A percentile compares a stretch with the other conserved stretches of the same genome.
Evolutionary conservation across 805 yeast genomes (phyloP).

Genomic region (Priceomyces melissophilus): DNA sequence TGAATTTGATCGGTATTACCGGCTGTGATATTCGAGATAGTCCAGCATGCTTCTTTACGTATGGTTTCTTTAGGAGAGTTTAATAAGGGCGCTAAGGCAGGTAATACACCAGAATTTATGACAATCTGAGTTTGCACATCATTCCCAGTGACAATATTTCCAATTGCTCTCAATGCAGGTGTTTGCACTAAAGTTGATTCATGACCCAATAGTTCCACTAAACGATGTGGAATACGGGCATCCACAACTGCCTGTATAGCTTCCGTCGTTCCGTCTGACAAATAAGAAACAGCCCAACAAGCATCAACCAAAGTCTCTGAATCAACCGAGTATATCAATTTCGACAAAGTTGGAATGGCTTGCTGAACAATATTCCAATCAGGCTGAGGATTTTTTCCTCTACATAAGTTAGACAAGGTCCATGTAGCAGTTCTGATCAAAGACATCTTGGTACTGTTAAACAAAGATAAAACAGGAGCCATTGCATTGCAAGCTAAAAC

Average conservation of each 20-base stretch:
- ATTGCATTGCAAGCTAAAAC: constrained; percentile 84
- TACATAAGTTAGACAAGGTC: constrained; percentile 94
- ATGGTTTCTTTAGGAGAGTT: constrained; percentile 86
- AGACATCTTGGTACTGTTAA: constrained; percentile 81
- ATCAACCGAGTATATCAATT: constrained; percentile 85
- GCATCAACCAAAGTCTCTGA: constrained; percentile 95
- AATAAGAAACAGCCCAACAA: constrained; percentile 96
- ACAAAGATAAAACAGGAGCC: constrained; percentile 78
- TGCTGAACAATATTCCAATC: constrained; percentile 85
- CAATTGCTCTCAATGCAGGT: constrained; percentile 95
- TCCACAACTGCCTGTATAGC: constrained; percentile 97
- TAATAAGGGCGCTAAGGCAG: constrained; percentile 77
- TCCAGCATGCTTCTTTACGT: constrained; percentile 98
- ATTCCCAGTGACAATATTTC: constrained; percentile 96
- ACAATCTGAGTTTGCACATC: constrained; percentile 94
- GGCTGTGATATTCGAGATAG: constrained; percentile 95
- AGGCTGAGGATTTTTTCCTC: constrained; percentile 96
- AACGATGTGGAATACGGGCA: constrained; percentile 89
- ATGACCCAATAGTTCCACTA: constrained; percentile 86
- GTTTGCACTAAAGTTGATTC: constrained; percentile 87
- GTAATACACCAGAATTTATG: constrained; percentile 86
- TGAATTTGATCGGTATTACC: constrained; percentile 95
- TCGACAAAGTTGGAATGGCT: constrained; percentile 89
- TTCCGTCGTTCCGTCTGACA: constrained; percentile 88
- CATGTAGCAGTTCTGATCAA: constrained; percentile 95